phyloP scores from a whole-genome alignment of 495 filamentous ascomycete species.

The Rhypophila decipiens region DNA sequence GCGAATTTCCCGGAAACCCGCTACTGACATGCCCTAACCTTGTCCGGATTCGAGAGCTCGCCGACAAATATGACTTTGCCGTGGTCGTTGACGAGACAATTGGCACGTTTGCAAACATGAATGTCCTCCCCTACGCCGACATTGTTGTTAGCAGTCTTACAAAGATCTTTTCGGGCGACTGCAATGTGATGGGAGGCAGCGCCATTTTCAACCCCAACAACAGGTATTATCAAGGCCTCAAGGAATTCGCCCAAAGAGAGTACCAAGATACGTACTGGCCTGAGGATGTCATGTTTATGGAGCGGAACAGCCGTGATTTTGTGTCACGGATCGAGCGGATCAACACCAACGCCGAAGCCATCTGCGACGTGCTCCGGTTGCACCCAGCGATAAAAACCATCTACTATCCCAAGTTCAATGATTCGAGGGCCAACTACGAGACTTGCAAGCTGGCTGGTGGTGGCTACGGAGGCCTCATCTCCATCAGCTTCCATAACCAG shows the following conservation, averaged over 20 bases:
- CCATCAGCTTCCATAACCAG: conserved; percentile 66
- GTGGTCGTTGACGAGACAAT: conserved; percentile 95
- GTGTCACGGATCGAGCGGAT: conserved; percentile 74
- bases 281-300: conserved; percentile 89
- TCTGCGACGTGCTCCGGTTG: conserved; percentile 58
- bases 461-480: conserved; percentile 88
- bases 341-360: conserved; percentile 78
- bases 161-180: conserved; percentile 94
- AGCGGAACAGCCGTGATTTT: conserved; percentile 94
- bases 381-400: conserved; percentile 66
- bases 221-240: conserved; percentile 62
- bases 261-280: conserved; percentile 91
- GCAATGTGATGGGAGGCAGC: conserved; percentile 96
- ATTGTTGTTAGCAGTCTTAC: conserved; percentile 90
- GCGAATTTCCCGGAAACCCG: conserved; percentile 92
- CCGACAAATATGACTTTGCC: conserved; percentile 79
- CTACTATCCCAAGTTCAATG: conserved; percentile 77
- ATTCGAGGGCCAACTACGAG: conserved; percentile 68
- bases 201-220: conserved; percentile 77
- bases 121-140: conserved; percentile 83
- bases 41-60: conserved; percentile 66
- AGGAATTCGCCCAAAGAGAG: conserved; percentile 49
- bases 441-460: conserved; percentile 64
- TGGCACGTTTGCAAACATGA: conserved; percentile 91
- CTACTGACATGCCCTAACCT: conserved; percentile 81